Evolutionary conservation across 2,329 filamentous ascomycete genomes (phyloP), one percentile per base, ranked within the genome.

Genomic region (Phyllosticta capitalensis): DNA sequence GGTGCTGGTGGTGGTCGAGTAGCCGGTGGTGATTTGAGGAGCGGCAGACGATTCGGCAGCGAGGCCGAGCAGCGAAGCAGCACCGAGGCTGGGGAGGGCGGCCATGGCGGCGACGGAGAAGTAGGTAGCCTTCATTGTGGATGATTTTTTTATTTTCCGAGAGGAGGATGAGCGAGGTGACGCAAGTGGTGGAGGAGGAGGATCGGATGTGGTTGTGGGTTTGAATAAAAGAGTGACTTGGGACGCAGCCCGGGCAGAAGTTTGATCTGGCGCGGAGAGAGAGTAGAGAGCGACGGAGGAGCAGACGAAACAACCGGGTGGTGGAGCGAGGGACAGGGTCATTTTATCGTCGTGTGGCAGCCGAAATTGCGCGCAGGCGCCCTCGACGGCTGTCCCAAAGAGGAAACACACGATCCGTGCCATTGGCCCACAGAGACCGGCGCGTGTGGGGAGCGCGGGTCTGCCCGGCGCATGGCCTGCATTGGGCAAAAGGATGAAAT

Each of bases 101-200:
- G 69, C 69, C 62, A 74, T 66, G 62, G 70, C 65, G 63, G 68
- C 61, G 61, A 70, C 38, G 64, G 71, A 50, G 26, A 68, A 64
- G 65, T 69, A 68, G 67, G 72, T 68, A 63, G 70, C 68, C 53
- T 63, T 72, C 67, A 60, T 57, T 56, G 61, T 59, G 52, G 52
- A 28, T 22, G 48, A 56, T 56, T 55, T 28, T 9, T 12, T 52
- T 53, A 45, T 45, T 45, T n/a, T n/a, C 38, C 38, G 17, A 45
- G 38, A 45, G 24, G 24, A 26, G 38, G 38, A 45, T 45, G 38
- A n/a, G 38, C 38, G 38, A 45, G 14, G 38, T 45, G 38, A 45
- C 38, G 38, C 38, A 45, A 6, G 38, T 45, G 38, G 38, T 5
- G 38, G 38, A 38, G 17, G 17, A 45, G 38, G 14, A n/a, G 33